These are phyloP conservation scores for Poronia punctata DNA, from an alignment of 495 filamentous ascomycete genomes.

Conservation along the genomic window DNA sequence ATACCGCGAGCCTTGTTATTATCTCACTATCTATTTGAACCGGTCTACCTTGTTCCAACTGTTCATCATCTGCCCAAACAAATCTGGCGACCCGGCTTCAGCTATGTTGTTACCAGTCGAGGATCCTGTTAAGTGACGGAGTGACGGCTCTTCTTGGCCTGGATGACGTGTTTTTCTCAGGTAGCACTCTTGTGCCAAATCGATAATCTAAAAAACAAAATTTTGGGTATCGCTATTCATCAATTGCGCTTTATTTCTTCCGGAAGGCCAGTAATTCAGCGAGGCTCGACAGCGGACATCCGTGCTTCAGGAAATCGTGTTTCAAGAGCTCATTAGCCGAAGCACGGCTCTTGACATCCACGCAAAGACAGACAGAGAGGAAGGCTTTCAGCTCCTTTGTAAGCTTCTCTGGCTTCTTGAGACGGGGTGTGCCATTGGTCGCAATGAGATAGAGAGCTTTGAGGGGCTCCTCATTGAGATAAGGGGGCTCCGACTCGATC, in stretches of 20 bases:
- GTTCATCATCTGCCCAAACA: slow-evolving; percentile 12
- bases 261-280: slow-evolving; percentile 80
- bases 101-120: slow-evolving; percentile 7
- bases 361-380: slow-evolving; percentile 89
- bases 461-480: slow-evolving; percentile 94
- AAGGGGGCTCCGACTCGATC: slow-evolving; percentile 97
- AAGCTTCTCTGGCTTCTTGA: slow-evolving; percentile 96
- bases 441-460: slow-evolving; percentile 97
- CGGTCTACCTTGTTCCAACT: slow-evolving; percentile 8
- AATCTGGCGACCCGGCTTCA: slow-evolving; percentile 6
- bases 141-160: no score
- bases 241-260: slow-evolving; percentile 37
- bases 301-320: slow-evolving; percentile 71
- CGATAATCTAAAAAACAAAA: slow-evolving; percentile 14
- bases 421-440: slow-evolving; percentile 89
- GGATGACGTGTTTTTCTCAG: no score
- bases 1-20: slow-evolving; percentile 3
- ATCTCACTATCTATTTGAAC: slow-evolving; percentile 4
- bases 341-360: slow-evolving; percentile 90
- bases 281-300: slow-evolving; percentile 72
- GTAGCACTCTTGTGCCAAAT: no score
- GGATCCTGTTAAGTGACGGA: no score
- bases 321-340: slow-evolving; percentile 79
- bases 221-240: slow-evolving; percentile 20
- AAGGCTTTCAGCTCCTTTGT: slow-evolving; percentile 96